These are phyloP conservation scores for Prunus mongolica DNA, from an alignment of 306 rosid species.

Conservation along the genomic window DNA sequence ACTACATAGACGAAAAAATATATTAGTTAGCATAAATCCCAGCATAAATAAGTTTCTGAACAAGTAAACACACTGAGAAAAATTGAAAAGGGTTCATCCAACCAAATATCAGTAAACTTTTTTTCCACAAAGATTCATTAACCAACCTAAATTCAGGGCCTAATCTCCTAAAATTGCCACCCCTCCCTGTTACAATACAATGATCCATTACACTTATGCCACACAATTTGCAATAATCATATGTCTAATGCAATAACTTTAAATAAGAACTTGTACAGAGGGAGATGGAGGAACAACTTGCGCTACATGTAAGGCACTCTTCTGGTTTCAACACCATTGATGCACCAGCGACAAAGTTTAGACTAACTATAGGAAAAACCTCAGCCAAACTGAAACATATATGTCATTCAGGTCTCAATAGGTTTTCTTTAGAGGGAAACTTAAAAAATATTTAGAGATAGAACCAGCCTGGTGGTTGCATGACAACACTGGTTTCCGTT, in stretches of 20 bases:
- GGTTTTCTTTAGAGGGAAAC: no score
- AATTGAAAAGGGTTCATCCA: not conserved
- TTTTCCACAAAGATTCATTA: not conserved
- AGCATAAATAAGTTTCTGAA: not conserved
- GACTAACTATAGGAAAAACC: no score
- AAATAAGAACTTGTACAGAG: conserved; percentile 17
- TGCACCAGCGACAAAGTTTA: no score
- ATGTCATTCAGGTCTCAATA: no score
- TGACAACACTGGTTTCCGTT: no score
- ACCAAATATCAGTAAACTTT: not conserved
- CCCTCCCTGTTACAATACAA: conserved; percentile 50
- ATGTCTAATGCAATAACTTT: not conserved
- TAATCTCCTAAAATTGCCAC: conserved; percentile 85
- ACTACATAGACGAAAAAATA: not conserved
- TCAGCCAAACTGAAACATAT: no score
- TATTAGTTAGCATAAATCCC: not conserved
- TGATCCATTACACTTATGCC: conserved; percentile 14
- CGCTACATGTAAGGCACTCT: no score
- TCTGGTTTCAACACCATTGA: no score
- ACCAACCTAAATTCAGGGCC: conserved; percentile 9
- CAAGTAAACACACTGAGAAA: not conserved
- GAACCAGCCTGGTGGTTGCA: no score
- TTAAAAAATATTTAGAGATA: no score
- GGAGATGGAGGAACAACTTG: conserved; percentile 8
- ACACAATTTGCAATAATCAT: conserved; percentile 19